Evolutionary conservation across 345 rosid species (phyloP), one percentile per base, ranked within the genome.

Genomic region (Acer saccharum): DNA sequence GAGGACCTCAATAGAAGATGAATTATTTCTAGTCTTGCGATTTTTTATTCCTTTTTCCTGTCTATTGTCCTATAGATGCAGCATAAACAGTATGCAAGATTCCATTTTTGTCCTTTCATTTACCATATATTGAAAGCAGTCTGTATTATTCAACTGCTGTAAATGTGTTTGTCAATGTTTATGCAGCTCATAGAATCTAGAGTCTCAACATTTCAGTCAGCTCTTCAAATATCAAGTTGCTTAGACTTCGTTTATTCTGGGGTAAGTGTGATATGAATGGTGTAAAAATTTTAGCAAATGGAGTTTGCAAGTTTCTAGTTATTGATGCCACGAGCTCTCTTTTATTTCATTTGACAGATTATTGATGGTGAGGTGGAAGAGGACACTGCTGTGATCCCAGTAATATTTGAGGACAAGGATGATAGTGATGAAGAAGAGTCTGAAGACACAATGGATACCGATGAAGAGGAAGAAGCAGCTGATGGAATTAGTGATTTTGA

Each of bases 381-480:
- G 73, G 72, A 72, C 46, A 79, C 72, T 18, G 63, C 69, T 82
- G n/a, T n/a, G n/a, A n/a, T n/a, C 27, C 95, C 95, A 0, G 86
- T 90, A 41, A 84, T 91, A 73, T 93, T 83, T 10, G 91, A 90
- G 87, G 98, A 92, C 86, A 86, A 84, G 12, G 96, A 90, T 76
- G 89, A 84, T 44, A 94, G 90, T 57, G 98, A 95, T 3, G 94
- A 89, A 27, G 94, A 87, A 43, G 93, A 82, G 46, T 87, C 88
- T 6, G 93, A 88, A 35, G 94, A 85, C 41, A 85, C 83, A 14
- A 92, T 88, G 90, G 91, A 92, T 44, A 83, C 82, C 0, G 89
- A 85, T 65, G 80, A 79, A 66, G 77, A 80, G 44, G 85, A 82
- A 65, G 87, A 79, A 14, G 77, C 29, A 3, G 35, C 52, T 2